Evolutionary conservation across 768 basidiomycete species (phyloP).

Genomic region (Rhizopogon roseolus): DNA sequence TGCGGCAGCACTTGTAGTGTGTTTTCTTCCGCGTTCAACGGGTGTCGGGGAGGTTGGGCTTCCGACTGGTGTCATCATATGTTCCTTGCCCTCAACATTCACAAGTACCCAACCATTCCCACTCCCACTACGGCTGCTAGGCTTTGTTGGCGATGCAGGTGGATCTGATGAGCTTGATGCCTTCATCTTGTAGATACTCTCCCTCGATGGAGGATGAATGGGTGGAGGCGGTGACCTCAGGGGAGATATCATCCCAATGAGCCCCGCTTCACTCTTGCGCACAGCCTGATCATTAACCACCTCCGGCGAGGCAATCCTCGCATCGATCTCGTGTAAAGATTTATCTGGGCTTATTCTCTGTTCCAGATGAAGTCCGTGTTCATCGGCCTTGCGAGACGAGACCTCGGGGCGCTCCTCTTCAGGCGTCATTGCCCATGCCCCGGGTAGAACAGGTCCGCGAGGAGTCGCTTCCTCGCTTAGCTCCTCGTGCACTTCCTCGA

Average conservation of each 20-base stretch:
- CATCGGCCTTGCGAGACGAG: slow-evolving; percentile 9
- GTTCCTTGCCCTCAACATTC: slow-evolving; percentile 48
- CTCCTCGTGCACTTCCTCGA: slow-evolving; percentile 28
- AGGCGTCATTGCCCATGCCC: slow-evolving; percentile 51
- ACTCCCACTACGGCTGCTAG: slow-evolving; percentile 30
- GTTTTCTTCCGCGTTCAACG: slow-evolving; percentile 24
- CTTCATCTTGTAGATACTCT: slow-evolving; percentile 18
- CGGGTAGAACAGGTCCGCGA: slow-evolving; percentile 39
- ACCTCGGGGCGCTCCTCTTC: slow-evolving; percentile 41
- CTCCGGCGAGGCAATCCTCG: slow-evolving; percentile 51
- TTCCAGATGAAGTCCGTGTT: slow-evolving; percentile 21
- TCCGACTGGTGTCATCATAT: slow-evolving; percentile 15
- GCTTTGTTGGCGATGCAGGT: slow-evolving; percentile 29
- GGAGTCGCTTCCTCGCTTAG: slow-evolving; percentile 19
- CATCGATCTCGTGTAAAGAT: slow-evolving; percentile 44
- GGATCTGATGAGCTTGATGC: slow-evolving; percentile 13
- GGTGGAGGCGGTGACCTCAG: slow-evolving; percentile 18
- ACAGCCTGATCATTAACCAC: slow-evolving; percentile 37
- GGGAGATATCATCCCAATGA: slow-evolving; percentile 46
- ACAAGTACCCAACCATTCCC: slow-evolving; percentile 65
- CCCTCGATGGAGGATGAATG: slow-evolving; percentile 23
- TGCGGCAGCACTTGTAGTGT: slow-evolving; percentile 9
- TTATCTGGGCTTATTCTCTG: slow-evolving; percentile 25
- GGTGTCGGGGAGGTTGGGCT: slow-evolving; percentile 22
- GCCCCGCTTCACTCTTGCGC: slow-evolving; percentile 61